Conservation (phyloP, 1,284 basidiomycete species). For the Tranzscheliella williamsii region DNA sequence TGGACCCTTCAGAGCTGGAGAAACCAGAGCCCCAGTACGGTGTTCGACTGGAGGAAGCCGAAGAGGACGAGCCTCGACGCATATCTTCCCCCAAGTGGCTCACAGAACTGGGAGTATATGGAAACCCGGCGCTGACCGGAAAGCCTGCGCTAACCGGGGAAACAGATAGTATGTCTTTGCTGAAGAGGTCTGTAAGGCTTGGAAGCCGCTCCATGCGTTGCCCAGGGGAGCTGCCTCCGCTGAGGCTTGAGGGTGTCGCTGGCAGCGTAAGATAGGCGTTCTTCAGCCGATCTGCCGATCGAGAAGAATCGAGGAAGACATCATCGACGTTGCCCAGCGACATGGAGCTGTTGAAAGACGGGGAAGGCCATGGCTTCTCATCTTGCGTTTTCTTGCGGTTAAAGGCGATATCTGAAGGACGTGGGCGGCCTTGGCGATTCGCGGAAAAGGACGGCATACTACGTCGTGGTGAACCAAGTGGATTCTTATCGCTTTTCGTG, state of each 20-base stretch:
- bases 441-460: constrained; percentile 26
- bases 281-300: constrained; percentile 18
- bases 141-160: constrained; percentile 18
- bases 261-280: constrained; percentile 23
- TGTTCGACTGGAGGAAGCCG: constrained; percentile 6
- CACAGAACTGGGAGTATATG: too few species aligned
- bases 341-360: constrained; percentile 42
- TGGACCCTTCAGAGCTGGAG: constrained; percentile 1
- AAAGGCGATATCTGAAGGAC: constrained; percentile 20
- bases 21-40: constrained; percentile 13
- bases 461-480: too few species aligned
- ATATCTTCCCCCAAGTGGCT: constrained; percentile 3
- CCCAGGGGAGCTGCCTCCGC: constrained; percentile 9
- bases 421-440: constrained; percentile 22
- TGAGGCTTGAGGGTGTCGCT: constrained; percentile 16
- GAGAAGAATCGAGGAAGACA: constrained; percentile 25
- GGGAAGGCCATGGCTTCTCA: constrained; percentile 33
- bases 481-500: too few species aligned
- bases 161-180: constrained; percentile 27
- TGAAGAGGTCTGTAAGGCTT: constrained; percentile 22
- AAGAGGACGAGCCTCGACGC: constrained; percentile 17
- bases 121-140: too few species aligned
- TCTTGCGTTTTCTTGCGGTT: constrained; percentile 11
- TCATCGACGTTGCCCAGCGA: constrained; percentile 23
- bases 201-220: constrained; percentile 18